Conservation (phyloP, 345 rosid genomes). For the Eucalyptus marginata region DNA sequence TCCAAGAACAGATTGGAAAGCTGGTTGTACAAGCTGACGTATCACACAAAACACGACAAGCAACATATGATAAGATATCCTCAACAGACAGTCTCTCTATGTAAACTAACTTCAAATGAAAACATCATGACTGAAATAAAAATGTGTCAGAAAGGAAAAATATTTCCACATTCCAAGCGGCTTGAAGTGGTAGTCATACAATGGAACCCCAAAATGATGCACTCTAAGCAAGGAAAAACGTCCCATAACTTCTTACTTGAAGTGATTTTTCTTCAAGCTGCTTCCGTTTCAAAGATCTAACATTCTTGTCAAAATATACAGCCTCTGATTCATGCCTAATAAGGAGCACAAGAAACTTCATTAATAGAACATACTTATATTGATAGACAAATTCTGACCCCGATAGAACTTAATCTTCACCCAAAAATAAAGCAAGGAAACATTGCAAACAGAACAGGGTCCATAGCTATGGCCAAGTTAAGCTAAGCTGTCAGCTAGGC, state of each 20-base stretch:
- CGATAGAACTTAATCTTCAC: not conserved
- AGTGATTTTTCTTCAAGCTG: slow-evolving; percentile 79
- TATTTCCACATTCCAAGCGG: not conserved
- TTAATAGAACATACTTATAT: rapidly evolving
- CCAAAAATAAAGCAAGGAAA: not conserved
- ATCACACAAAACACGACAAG: not conserved
- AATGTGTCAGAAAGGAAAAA: not conserved
- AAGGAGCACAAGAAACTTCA: not conserved
- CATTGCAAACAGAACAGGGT: rapidly evolving
- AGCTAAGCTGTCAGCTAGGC: not conserved
- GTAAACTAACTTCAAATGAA: not conserved
- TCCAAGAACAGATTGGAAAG: slow-evolving; percentile 58
- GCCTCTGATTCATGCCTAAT: slow-evolving; percentile 72
- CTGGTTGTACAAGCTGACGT: slow-evolving; percentile 75
- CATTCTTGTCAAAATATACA: slow-evolving; percentile 75
- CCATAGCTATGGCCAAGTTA: not conserved
- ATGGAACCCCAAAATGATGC: not conserved
- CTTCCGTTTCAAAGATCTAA: slow-evolving; percentile 63
- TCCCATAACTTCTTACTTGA: slow-evolving; percentile 22
- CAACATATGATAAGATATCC: not conserved
- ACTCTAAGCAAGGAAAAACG: not conserved
- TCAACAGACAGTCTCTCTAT: not conserved
- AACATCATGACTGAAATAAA: not conserved
- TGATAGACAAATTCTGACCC: not conserved
- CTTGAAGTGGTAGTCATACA: not conserved